Conservation (phyloP, 1,284 basidiomycete genomes). For the Tausonia pullulans region DNA sequence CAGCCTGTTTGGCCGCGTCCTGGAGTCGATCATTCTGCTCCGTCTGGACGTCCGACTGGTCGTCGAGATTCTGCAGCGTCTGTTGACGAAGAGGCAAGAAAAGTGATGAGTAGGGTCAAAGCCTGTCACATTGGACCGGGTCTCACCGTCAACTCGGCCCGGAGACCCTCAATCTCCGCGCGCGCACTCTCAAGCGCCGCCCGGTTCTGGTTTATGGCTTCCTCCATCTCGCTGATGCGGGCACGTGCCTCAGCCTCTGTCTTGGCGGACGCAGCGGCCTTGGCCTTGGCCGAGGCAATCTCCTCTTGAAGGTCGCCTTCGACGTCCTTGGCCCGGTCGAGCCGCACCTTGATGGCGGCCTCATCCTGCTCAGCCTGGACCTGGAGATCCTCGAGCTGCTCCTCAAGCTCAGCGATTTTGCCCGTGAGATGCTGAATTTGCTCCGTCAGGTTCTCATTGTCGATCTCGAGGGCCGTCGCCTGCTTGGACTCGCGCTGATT, state of each 20-base stretch:
- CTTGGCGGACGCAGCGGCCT: constrained; percentile 49
- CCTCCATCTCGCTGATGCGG: constrained; percentile 70
- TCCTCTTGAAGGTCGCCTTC: constrained; percentile 63
- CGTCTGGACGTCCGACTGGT: constrained; percentile 26
- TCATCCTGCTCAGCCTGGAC: constrained; percentile 63
- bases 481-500: constrained; percentile 31
- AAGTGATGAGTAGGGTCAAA: constrained; percentile 11
- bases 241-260: constrained; percentile 51
- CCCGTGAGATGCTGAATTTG: constrained; percentile 75
- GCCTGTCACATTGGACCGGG: not conserved
- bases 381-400: constrained; percentile 68
- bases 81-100: not conserved
- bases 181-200: constrained; percentile 79
- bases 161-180: constrained; percentile 74
- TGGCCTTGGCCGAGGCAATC: constrained; percentile 48
- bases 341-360: constrained; percentile 48
- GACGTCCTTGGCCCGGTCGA: constrained; percentile 61
- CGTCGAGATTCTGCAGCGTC: constrained; percentile 44
- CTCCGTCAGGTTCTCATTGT: constrained; percentile 80
- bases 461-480: constrained; percentile 61
- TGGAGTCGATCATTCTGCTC: constrained; percentile 21
- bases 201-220: constrained; percentile 78
- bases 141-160: constrained; percentile 64
- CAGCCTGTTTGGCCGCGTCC: constrained; percentile 23
- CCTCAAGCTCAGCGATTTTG: constrained; percentile 65